Percentiles rank a stretch among this genome's conserved stretches.
Conservation (phyloP, 2,329 filamentous ascomycete species). For the Hypoxylon sp. region DNA sequence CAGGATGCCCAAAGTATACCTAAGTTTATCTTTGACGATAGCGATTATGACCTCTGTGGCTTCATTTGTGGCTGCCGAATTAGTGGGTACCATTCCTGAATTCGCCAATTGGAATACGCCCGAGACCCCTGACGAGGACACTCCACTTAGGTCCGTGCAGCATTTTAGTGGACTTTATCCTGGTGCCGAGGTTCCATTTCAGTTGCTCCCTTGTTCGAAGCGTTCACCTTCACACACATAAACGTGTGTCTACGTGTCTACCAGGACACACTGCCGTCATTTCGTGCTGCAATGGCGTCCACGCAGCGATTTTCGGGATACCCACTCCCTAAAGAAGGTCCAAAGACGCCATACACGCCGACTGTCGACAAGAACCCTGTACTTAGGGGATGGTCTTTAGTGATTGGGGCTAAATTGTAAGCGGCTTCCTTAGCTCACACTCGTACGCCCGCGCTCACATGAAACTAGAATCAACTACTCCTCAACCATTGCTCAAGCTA, state of each 20-base stretch:
- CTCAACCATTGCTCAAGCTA: conserved; percentile 71
- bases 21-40: background rate
- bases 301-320: conserved; percentile 52
- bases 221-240: conserved; percentile 4
- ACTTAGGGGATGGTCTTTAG: conserved; percentile 75
- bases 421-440: background rate
- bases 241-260: conserved; percentile 6
- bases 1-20: too few species aligned
- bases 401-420: conserved; percentile 74
- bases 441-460: conserved; percentile 24
- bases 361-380: conserved; percentile 76
- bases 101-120: conserved; percentile 7
- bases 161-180: conserved; percentile 21
- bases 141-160: background rate
- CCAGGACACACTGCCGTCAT: background rate
- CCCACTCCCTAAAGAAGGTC: conserved; percentile 51
- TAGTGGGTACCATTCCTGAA: background rate
- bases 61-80: conserved; percentile 12
- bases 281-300: conserved; percentile 38
- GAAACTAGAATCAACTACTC: conserved; percentile 69
- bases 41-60: background rate
- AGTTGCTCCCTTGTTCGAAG: background rate
- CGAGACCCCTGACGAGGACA: background rate
- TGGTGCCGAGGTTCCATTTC: conserved; percentile 27
- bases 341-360: conserved; percentile 60